Evolutionary conservation across 768 basidiomycete genomes (phyloP), one percentile per base, ranked within the genome.

Genomic region (Pleurotus djamor): DNA sequence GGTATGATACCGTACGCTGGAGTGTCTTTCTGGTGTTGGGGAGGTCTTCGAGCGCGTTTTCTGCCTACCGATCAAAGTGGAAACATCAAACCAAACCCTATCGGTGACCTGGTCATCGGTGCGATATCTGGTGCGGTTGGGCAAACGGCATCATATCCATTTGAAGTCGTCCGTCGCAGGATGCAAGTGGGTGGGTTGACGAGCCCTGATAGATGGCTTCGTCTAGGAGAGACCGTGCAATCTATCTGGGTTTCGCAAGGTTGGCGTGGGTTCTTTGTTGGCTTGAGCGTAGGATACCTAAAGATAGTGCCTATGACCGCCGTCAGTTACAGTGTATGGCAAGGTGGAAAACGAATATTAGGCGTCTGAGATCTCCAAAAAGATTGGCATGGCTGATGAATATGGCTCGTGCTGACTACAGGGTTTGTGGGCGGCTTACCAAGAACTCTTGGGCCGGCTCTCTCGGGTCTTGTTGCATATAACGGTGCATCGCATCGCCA

Each of bases 1-100:
- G 96, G 97, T 48, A 98, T 98, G 83, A 79, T 98, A 35, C 96
- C 96, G 4, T 98, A 98, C 66, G 94, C 95, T 3, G 96, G 96
- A 16, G 92, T 94, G 2, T 93, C 92, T 10, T 98, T 98, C 78
- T 82, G 98, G 48, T 87, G 89, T 35, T 98, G 94, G 89, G 96
- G 91, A 44, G 88, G 79, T 69, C 79, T 90, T 45, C 83, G 87
- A 52, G 80, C 88, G 10, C 75, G 74, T 36, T 75, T 90, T 59
- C 75, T 87, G 34, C 84, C 84, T 38, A 74, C 75, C 4, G 68
- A 71, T 38, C 70, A 74, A 32, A 64, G 71, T n/a, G 38, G 52
- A 5, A 34, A 38, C 35, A 51, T 51, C 33, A 78, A 79, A 44
- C 73, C 76, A 3, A 69, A 68, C 13, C 79, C 86, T 1, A 33